Evolutionary conservation across 192 early-diverging fungal species (phyloP).

Genomic region (Martensiomyces pterosporus): DNA sequence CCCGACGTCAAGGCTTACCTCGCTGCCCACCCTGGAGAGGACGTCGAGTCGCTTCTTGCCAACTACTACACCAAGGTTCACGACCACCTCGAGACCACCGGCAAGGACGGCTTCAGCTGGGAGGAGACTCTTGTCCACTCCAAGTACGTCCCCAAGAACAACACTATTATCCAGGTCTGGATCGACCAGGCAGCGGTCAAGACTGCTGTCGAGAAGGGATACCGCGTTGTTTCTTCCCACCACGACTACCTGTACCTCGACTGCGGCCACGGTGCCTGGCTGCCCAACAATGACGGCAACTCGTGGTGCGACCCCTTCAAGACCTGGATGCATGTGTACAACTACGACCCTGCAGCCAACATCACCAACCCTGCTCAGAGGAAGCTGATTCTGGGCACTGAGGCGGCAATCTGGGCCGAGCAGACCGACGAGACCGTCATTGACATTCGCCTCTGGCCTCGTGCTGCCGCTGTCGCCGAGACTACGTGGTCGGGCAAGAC

Average conservation of each 20-base stretch:
- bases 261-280: slow-evolving; percentile 73
- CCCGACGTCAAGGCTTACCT: slow-evolving; percentile 30
- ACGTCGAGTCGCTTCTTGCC: slow-evolving; percentile 24
- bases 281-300: slow-evolving; percentile 59
- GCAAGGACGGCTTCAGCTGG: slow-evolving; percentile 73
- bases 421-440: slow-evolving; percentile 57
- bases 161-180: slow-evolving; percentile 66
- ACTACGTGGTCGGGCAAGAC: slow-evolving; percentile 66
- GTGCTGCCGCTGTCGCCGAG: slow-evolving; percentile 63
- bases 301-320: slow-evolving; percentile 76
- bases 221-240: slow-evolving; percentile 57
- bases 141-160: slow-evolving; percentile 52
- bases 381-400: slow-evolving; percentile 60
- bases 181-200: slow-evolving; percentile 54
- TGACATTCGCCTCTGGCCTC: slow-evolving; percentile 66
- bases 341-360: slow-evolving; percentile 57
- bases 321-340: slow-evolving; percentile 69
- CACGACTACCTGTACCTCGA: slow-evolving; percentile 67
- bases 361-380: slow-evolving; percentile 51
- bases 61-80: slow-evolving; percentile 55
- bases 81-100: slow-evolving; percentile 49
- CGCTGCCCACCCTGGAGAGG: slow-evolving; percentile 18
- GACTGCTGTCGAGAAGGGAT: slow-evolving; percentile 53
- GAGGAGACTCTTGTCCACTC: slow-evolving; percentile 64
- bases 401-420: slow-evolving; percentile 70